Percentiles rank a stretch among this genome's conserved stretches.
These are phyloP conservation scores for Scenedesmus sp. DNA, from an alignment of 163 green algal species.

Conservation along the genomic window DNA sequence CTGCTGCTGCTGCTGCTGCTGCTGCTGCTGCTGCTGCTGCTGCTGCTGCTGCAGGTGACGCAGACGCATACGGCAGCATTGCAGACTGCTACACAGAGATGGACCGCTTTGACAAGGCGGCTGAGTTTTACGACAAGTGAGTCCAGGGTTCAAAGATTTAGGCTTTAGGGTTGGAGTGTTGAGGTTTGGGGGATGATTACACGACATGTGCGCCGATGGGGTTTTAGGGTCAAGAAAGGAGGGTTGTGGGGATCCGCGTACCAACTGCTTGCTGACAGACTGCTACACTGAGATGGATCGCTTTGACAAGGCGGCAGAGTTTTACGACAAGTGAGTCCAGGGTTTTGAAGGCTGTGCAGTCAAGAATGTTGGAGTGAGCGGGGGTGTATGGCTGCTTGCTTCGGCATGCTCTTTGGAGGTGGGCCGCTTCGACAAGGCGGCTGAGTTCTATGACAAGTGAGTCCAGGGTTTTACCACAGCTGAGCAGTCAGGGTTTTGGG, in stretches of 20 bases:
- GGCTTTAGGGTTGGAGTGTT: background rate
- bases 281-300: slow-evolving; percentile 96
- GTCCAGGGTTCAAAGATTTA: background rate
- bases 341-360: background rate
- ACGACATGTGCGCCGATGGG: background rate
- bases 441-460: slow-evolving; percentile 93
- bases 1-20: background rate
- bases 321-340: slow-evolving; percentile 88
- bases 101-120: slow-evolving; percentile 94
- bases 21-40: background rate
- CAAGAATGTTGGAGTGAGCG: too few species aligned
- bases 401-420: slow-evolving; percentile 95
- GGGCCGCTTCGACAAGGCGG: slow-evolving; percentile 94
- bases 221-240: background rate
- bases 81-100: slow-evolving; percentile 95
- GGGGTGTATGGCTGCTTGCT: background rate
- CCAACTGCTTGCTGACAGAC: slow-evolving; percentile 64
- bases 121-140: slow-evolving; percentile 93
- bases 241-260: background rate
- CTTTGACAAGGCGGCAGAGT: slow-evolving; percentile 92
- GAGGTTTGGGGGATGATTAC: background rate
- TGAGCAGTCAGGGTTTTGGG: background rate
- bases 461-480: background rate
- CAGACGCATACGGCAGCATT: slow-evolving; percentile 8
- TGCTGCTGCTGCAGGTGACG: slow-evolving; percentile 12